A percentile compares a stretch with the other conserved stretches of the same genome.
phyloP scores from a whole-genome alignment of 495 filamentous ascomycete species.

The Aspergillus panamensis region DNA sequence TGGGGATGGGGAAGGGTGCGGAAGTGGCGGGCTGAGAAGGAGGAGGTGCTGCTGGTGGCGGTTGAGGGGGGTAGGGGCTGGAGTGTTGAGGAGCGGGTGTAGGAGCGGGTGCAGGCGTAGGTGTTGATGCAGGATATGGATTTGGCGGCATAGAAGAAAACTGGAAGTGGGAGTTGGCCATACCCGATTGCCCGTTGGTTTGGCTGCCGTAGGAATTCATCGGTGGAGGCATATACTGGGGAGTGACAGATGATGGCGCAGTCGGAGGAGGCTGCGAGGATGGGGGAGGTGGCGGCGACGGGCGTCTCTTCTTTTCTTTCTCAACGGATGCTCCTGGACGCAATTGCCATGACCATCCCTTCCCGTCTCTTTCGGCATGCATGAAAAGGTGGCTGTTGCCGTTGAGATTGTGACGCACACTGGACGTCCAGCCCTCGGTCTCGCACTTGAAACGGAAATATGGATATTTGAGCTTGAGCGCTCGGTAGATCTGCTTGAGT shows the following conservation, averaged over 20 bases:
- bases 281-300: slow-evolving; percentile 55
- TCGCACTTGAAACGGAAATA: slow-evolving; percentile 78
- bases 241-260: slow-evolving; percentile 33
- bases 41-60: background rate
- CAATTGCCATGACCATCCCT: slow-evolving; percentile 68
- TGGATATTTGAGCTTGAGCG: slow-evolving; percentile 82
- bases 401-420: slow-evolving; percentile 91
- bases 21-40: slow-evolving; percentile 20
- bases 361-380: slow-evolving; percentile 73
- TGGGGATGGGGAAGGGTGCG: slow-evolving; percentile 39
- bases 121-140: slow-evolving; percentile 27
- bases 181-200: slow-evolving; percentile 26
- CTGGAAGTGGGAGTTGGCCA: slow-evolving; percentile 45
- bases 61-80: slow-evolving; percentile 21
- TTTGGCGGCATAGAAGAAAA: slow-evolving; percentile 40
- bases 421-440: slow-evolving; percentile 94
- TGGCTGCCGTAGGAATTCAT: slow-evolving; percentile 36
- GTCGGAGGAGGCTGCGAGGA: slow-evolving; percentile 35
- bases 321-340: slow-evolving; percentile 62
- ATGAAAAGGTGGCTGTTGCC: slow-evolving; percentile 79
- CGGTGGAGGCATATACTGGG: slow-evolving; percentile 43
- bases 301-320: slow-evolving; percentile 63
- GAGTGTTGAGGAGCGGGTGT: slow-evolving; percentile 21
- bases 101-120: slow-evolving; percentile 23
- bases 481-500: slow-evolving; percentile 89